These are phyloP conservation scores for Globisporangium yorkense DNA, from an alignment of 352 stramenopile species.

Conservation along the genomic window DNA sequence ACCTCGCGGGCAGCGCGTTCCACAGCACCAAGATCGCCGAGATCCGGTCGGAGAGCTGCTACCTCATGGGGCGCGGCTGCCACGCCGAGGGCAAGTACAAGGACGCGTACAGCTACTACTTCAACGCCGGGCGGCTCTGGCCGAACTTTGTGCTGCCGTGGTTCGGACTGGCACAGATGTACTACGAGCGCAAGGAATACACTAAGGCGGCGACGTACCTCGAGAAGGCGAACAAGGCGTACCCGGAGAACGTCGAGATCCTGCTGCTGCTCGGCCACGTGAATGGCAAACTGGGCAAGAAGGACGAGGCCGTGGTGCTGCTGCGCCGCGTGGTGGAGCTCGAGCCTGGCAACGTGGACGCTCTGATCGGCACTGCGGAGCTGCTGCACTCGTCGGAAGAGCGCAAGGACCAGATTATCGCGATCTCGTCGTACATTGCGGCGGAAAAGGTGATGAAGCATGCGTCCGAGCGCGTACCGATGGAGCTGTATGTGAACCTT, in stretches of 20 bases:
- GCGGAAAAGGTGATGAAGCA: constrained; percentile 87
- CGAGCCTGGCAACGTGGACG: constrained; percentile 82
- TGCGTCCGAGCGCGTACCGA: constrained; percentile 67
- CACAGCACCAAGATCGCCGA: constrained; percentile 85
- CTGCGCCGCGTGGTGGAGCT: constrained; percentile 81
- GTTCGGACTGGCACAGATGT: constrained; percentile 87
- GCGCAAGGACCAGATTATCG: constrained; percentile 85
- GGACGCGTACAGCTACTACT: constrained; percentile 96
- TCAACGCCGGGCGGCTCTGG: constrained; percentile 88
- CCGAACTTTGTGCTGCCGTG: constrained; percentile 83
- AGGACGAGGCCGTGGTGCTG: constrained; percentile 71
- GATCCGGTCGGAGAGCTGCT: constrained; percentile 96
- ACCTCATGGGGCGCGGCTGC: constrained; percentile 93
- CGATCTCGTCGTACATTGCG: constrained; percentile 87
- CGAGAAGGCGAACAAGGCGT: constrained; percentile 87
- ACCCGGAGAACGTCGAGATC: constrained; percentile 85
- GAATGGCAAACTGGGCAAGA: constrained; percentile 79
- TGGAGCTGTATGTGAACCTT: constrained; percentile 83
- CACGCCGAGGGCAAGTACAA: constrained; percentile 94
- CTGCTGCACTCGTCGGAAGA: constrained; percentile 71
- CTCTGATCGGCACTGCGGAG: constrained; percentile 76
- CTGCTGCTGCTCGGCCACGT: constrained; percentile 75
- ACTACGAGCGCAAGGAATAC: constrained; percentile 84
- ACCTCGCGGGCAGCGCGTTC: constrained; percentile 81
- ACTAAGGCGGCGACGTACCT: constrained; percentile 79